Evolutionary conservation across 805 yeast species (phyloP).

Genomic region (Monosporozyma aerobia): DNA sequence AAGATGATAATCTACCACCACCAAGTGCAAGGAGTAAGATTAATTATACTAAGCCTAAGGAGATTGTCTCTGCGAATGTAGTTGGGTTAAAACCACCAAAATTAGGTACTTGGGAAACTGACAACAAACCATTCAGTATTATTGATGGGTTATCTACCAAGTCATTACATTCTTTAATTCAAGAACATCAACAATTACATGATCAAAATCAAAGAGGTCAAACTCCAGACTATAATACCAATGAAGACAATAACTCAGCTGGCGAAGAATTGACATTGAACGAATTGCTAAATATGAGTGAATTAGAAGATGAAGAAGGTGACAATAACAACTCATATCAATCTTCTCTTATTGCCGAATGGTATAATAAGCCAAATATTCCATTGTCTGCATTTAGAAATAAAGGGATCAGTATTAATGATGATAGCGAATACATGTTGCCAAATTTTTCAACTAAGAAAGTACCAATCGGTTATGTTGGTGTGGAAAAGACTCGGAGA

Average conservation of each 20-base stretch:
- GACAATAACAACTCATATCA: conserved; percentile 35
- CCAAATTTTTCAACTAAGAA: conserved; percentile 24
- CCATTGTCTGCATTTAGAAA: conserved; percentile 90
- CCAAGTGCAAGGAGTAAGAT: conserved; percentile 44
- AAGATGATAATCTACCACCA: conserved; percentile 74
- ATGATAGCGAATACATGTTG: conserved; percentile 26
- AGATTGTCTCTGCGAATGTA: conserved; percentile 78
- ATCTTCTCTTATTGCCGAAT: conserved; percentile 30
- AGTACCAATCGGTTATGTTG: conserved; percentile 31
- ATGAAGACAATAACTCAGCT: background rate
- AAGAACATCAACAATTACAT: conserved; percentile 24
- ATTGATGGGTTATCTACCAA: conserved; percentile 92
- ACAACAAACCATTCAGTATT: conserved; percentile 80
- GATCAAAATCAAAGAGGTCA: conserved; percentile 21
- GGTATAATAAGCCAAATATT: conserved; percentile 40
- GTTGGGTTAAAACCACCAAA: conserved; percentile 86
- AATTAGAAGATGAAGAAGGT: conserved; percentile 65
- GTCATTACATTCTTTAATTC: conserved; percentile 50
- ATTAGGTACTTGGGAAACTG: conserved; percentile 84
- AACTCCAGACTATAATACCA: conserved; percentile 8
- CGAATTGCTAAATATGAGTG: conserved; percentile 82
- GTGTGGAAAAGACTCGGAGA: conserved; percentile 29
- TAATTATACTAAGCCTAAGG: conserved; percentile 77
- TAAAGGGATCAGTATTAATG: conserved; percentile 42
- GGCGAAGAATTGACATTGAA: conserved; percentile 47